phyloP scores from a whole-genome alignment of 768 basidiomycete species.

The Udeniomyces megalosporus region DNA sequence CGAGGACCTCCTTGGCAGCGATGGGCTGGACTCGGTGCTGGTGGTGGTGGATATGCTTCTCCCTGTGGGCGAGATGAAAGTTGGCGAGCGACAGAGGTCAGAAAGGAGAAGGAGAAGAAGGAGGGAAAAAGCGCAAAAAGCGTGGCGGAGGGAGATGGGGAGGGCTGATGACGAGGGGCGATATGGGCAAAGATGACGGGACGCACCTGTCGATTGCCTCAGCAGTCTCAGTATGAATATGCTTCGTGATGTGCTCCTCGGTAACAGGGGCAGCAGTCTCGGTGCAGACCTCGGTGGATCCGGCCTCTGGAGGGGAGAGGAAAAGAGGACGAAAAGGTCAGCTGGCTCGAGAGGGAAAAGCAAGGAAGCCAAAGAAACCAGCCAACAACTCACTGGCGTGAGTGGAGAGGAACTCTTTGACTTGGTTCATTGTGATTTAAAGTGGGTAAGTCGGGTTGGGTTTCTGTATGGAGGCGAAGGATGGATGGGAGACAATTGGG shows the following conservation, averaged over 20 bases:
- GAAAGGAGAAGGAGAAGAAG: too few species aligned
- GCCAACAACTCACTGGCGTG: neutral
- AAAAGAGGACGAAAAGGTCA: too few species aligned
- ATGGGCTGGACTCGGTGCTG: slow-evolving; percentile 32
- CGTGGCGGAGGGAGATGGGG: too few species aligned
- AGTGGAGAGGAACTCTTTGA: slow-evolving; percentile 14
- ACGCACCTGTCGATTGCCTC: slow-evolving; percentile 27
- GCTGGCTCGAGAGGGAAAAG: too few species aligned
- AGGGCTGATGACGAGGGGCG: too few species aligned
- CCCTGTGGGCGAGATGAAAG: too few species aligned
- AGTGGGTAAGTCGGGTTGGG: slow-evolving; percentile 2
- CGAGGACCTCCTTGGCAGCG: slow-evolving; percentile 22
- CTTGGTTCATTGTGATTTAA: slow-evolving; percentile 18
- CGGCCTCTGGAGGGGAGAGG: too few species aligned
- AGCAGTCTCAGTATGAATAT: slow-evolving; percentile 25
- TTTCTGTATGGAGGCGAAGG: too few species aligned
- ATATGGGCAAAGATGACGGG: too few species aligned
- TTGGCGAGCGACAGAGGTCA: too few species aligned
- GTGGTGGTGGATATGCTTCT: slow-evolving; percentile 25
- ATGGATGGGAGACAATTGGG: too few species aligned
- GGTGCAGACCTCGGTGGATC: slow-evolving; percentile 30
- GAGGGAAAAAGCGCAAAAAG: too few species aligned
- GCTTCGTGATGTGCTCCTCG: slow-evolving; percentile 26
- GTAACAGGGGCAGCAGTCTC: slow-evolving; percentile 29
- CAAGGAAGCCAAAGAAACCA: neutral